Evolutionary conservation across 257 asterid genomes (phyloP), one percentile per base, ranked within the genome.

Genomic region (Ehretia macrophylla): DNA sequence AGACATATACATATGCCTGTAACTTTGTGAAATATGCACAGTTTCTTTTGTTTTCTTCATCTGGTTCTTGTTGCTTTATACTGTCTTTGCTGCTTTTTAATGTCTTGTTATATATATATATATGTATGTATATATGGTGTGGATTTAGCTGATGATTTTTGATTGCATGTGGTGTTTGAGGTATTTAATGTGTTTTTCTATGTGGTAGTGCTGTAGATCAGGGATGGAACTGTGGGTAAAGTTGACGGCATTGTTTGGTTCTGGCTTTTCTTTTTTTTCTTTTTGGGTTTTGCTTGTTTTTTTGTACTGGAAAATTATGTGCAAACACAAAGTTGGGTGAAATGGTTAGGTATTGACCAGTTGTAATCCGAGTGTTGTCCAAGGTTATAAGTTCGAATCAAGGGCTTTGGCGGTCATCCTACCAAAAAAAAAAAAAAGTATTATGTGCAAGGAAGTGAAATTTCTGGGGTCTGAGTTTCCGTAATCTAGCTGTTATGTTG

Each of bases 131-230:
- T 63, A 22, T 39, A 17, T 52, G 60, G 17, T 27, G 38, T 72
- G 14, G 50, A 50, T 57, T 67, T 67, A 44, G 32, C 20, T 9
- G 32, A 46, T 54, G 49, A 55, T 23, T 59, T 51, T 68, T 60
- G 71, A 68, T 53, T 75, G 84, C 83, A 73, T 79, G 83, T 61
- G 63, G 38, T 54, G 38, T 57, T 65, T 68, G 51, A 39, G 56
- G 68, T 57, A 20, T 39, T 62, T 55, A 22, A 4, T 13, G n/a
- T 19, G 42, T 68, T 27, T n/a, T 58, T 17, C 42, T 23, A 27
- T 45, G 46, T 32, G 19, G 64, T 45, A 61, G n/a, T 58, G 21
- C 52, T 51, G 14, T 55, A 55, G 68, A 56, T 51, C n/a, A 27
- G 52, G n/a, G 50, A 39, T 9, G 64, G 6, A 17, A 16, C n/a